phyloP scores from a whole-genome alignment of 2,329 filamentous ascomycete genomes.

The Onygenales sp. region DNA sequence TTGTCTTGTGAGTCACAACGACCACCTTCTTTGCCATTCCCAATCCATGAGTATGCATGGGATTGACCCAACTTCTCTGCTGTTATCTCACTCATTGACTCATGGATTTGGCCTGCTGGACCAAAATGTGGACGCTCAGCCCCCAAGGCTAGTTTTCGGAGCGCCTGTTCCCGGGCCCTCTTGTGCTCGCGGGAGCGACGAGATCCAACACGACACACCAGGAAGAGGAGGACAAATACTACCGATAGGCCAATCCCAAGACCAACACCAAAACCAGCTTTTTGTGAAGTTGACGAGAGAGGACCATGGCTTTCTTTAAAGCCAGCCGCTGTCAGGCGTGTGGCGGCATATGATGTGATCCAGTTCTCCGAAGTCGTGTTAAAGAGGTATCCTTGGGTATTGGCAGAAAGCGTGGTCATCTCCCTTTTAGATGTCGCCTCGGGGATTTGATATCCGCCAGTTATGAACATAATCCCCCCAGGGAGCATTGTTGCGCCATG shows the following conservation, averaged over 20 bases:
- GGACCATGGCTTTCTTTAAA: slow-evolving; percentile 12
- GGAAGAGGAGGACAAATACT: slow-evolving; percentile 38
- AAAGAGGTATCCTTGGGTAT: slow-evolving; percentile 46
- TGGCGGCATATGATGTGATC: slow-evolving; percentile 48
- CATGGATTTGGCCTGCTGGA: slow-evolving; percentile 27
- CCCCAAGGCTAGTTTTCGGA: slow-evolving; percentile 43
- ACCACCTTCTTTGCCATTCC: slow-evolving; percentile 12
- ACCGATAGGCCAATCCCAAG: slow-evolving; percentile 54
- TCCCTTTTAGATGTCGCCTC: slow-evolving; percentile 29
- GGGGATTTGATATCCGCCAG: slow-evolving; percentile 48
- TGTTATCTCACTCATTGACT: slow-evolving; percentile 7
- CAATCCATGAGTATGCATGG: slow-evolving; percentile 22
- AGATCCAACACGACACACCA: slow-evolving; percentile 43
- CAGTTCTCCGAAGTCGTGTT: slow-evolving; percentile 54
- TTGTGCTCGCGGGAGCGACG: slow-evolving; percentile 26
- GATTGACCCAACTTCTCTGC: slow-evolving; percentile 3
- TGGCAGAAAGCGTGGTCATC: slow-evolving; percentile 21
- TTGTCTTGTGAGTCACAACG: slow-evolving; percentile 20
- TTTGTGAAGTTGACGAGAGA: slow-evolving; percentile 28
- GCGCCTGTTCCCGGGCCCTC: slow-evolving; percentile 43
- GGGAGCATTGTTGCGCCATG: slow-evolving; percentile 54
- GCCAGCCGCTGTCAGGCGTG: slow-evolving; percentile 18
- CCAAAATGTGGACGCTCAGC: slow-evolving; percentile 40
- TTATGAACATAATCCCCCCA: slow-evolving; percentile 52
- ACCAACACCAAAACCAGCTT: slow-evolving; percentile 54